phyloP scores from a whole-genome alignment of 2,329 filamentous ascomycete genomes.

The Graphium sp. region DNA sequence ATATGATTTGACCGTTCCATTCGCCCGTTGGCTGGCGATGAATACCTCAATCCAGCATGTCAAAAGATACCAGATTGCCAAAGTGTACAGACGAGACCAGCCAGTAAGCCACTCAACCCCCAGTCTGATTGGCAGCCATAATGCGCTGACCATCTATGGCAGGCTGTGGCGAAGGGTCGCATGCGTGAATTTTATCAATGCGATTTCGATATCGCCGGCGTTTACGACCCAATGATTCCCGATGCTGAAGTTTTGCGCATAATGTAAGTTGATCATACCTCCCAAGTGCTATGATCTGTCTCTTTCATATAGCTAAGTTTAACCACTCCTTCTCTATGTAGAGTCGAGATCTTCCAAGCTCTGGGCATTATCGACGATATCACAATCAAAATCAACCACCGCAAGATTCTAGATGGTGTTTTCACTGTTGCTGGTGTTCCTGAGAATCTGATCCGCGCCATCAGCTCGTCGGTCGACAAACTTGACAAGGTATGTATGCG shows the following conservation, averaged over 20 bases:
- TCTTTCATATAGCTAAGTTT: constrained; percentile 70
- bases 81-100: constrained; percentile 43
- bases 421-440: constrained; percentile 87
- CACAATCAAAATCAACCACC: constrained; percentile 82
- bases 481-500: constrained; percentile 88
- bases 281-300: background rate
- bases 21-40: constrained; percentile 87
- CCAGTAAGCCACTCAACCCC: constrained; percentile 10
- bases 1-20: constrained; percentile 79
- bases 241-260: constrained; percentile 83
- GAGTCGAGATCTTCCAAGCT: constrained; percentile 20
- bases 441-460: constrained; percentile 69
- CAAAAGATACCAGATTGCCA: constrained; percentile 90
- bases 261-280: no score
- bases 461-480: constrained; percentile 90
- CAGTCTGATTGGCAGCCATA: background rate
- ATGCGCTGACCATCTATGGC: constrained; percentile 19
- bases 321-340: constrained; percentile 65
- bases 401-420: constrained; percentile 83
- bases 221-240: constrained; percentile 78
- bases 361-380: constrained; percentile 35
- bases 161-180: constrained; percentile 75
- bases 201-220: constrained; percentile 87
- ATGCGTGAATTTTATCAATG: constrained; percentile 97
- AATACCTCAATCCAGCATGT: constrained; percentile 68